Base-by-base conservation (phyloP, 2,329 filamentous ascomycete species). In the Paraphaeosphaeria minitans region DNA sequence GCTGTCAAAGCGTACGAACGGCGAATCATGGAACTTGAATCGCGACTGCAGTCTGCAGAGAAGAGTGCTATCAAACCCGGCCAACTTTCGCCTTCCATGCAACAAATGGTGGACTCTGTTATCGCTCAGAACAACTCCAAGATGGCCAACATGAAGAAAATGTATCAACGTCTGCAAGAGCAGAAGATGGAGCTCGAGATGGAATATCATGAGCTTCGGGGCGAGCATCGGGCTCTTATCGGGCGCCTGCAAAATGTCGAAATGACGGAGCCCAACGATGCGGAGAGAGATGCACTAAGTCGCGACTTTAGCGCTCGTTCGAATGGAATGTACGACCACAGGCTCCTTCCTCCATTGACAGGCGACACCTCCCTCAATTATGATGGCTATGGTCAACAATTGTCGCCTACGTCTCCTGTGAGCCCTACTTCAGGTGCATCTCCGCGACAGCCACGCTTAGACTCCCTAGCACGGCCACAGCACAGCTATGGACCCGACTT, bases 171-270 rank as follows among this genome's bases (percentile, higher is more conserved):
- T 31, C 72, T 87, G 5, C 72, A 84, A 9, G 77, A 81, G 46
- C 78, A 80, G 48, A 82, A 82, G 63, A 83, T 80, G 0, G 81
- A 83, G 35, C 74, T 86, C 1, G 78, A 83, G 53, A 75, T 81
- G 65, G 77, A 77, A 45, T 78, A 75, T 39, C 75, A 77, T 43
- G 77, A 81, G 24, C 65, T 80, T 33, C 71, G 79, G 51, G 73
- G 66, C 14, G 71, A 76, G 57, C 69, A 66, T 33, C 66, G 73
- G 60, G 68, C 70, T 21, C 64, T 67, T 31, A 33, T 67, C 5
- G 72, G 69, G 19, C 71, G 68, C 27, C 56, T 71, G 19, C 65
- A 62, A 21, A 63, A 69, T 16, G 62, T 59, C 21, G 66, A 70
- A 21, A 63, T 65, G 22, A 39, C 60, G 21, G 60, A 57, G 12